These are phyloP conservation scores for Boletus patriciae DNA, from an alignment of 768 basidiomycete species.

Conservation along the genomic window DNA sequence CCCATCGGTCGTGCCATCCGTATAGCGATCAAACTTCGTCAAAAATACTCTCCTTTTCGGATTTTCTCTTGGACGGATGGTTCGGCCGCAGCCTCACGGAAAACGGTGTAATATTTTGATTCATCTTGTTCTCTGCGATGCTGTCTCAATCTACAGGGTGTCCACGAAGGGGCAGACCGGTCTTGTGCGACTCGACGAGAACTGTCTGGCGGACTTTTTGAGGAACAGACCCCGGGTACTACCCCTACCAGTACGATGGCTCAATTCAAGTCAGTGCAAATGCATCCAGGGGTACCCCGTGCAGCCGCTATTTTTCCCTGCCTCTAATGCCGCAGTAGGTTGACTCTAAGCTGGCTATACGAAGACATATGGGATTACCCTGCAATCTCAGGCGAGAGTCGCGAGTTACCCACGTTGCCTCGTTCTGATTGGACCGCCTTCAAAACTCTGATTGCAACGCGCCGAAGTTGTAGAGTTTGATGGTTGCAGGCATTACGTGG, in stretches of 20 bases:
- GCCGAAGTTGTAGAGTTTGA: not conserved
- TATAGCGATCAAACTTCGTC: constrained; percentile 63
- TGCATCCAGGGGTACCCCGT: not conserved
- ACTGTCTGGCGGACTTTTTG: constrained; percentile 42
- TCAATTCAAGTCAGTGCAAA: not conserved
- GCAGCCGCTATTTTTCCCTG: constrained; percentile 1
- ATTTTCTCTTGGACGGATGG: constrained; percentile 42
- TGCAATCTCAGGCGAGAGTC: constrained; percentile 1
- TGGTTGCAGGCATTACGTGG: constrained; percentile 18
- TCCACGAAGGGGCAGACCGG: not conserved
- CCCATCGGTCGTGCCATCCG: constrained; percentile 71
- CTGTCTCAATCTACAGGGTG: constrained; percentile 17
- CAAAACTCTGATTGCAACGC: not conserved
- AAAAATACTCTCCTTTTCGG: constrained; percentile 53
- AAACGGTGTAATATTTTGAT: constrained; percentile 30
- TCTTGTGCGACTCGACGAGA: constrained; percentile 15
- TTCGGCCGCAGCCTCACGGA: constrained; percentile 45
- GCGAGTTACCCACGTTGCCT: constrained; percentile 8
- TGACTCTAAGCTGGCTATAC: constrained; percentile 2
- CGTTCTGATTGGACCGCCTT: not conserved
- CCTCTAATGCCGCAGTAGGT: not conserved
- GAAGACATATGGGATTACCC: constrained; percentile 8
- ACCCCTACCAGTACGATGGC: not conserved
- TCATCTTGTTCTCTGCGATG: constrained; percentile 5
- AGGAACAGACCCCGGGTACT: constrained; percentile 19